These are phyloP conservation scores for Ceriops zippeliana DNA, from an alignment of 345 rosid genomes.

Conservation along the genomic window DNA sequence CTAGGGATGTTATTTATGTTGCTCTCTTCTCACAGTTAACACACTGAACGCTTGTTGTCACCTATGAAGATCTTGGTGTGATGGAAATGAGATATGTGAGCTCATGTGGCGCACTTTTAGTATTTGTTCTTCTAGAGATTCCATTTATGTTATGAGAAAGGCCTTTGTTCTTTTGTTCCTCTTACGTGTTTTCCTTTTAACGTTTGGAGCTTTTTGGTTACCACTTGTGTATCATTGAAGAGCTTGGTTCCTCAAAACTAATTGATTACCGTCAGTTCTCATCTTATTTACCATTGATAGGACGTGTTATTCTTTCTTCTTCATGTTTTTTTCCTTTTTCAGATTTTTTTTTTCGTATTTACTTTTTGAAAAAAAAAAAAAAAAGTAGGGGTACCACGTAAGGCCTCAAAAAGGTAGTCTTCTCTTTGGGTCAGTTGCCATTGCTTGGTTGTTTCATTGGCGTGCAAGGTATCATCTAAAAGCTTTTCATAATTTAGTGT, in stretches of 20 bases:
- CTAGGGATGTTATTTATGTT: no score
- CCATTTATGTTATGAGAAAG: not conserved
- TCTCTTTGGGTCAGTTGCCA: not conserved
- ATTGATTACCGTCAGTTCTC: no score
- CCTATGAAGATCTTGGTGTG: not conserved
- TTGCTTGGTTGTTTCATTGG: not conserved
- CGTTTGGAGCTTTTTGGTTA: not conserved
- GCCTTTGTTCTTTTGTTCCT: not conserved
- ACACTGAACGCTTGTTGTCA: no score
- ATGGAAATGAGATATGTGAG: not conserved
- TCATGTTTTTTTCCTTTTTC: no score
- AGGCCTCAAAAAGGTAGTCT: not conserved
- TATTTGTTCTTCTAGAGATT: not conserved
- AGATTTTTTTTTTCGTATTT: not conserved
- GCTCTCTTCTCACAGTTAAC: no score
- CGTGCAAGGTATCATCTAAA: not conserved
- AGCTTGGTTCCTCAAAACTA: no score
- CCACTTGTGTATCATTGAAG: no score
- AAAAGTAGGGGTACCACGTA: not conserved
- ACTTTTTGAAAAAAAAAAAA: not conserved
- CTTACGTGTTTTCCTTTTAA: not conserved
- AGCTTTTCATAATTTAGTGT: not conserved
- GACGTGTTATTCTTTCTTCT: no score
- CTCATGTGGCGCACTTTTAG: not conserved
- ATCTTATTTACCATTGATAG: no score